These are phyloP conservation scores for Hericium erinaceus DNA, from an alignment of 768 basidiomycete species.

Conservation along the genomic window DNA sequence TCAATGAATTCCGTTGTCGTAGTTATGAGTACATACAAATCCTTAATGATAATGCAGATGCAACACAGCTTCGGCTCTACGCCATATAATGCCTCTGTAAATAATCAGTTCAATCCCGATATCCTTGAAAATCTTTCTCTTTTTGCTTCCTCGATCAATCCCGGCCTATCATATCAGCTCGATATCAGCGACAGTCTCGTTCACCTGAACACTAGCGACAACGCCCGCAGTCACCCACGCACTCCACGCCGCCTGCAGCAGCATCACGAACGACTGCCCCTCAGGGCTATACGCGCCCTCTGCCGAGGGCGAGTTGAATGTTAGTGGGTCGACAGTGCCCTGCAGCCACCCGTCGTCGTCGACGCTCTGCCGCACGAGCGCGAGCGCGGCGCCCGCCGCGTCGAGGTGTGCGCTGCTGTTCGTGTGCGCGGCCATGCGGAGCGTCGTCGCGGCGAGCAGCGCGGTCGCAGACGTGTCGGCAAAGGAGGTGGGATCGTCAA, in stretches of 20 bases:
- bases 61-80: no score
- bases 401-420: slow-evolving; percentile 27
- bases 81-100: no score
- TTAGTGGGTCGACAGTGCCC: slow-evolving; percentile 8
- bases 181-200: no score
- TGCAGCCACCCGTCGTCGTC: slow-evolving; percentile 21
- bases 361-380: slow-evolving; percentile 30
- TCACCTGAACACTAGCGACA: not conserved
- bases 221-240: not conserved
- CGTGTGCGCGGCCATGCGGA: slow-evolving; percentile 41
- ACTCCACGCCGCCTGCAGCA: slow-evolving; percentile 12
- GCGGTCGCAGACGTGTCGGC: slow-evolving; percentile 47
- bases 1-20: no score
- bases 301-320: not conserved
- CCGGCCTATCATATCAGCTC: no score
- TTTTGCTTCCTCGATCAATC: no score
- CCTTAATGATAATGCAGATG: no score
- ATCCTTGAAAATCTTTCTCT: no score
- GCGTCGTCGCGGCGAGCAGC: slow-evolving; percentile 46
- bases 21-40: no score
- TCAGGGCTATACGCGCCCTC: slow-evolving; percentile 7
- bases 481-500: slow-evolving; percentile 40
- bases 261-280: slow-evolving; percentile 14
- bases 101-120: no score
- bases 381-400: slow-evolving; percentile 31